A percentile compares a stretch with the other conserved stretches of the same genome.
These are phyloP conservation scores for Umbelopsis vinacea DNA, from an alignment of 192 early-diverging fungal species.

Conservation along the genomic window DNA sequence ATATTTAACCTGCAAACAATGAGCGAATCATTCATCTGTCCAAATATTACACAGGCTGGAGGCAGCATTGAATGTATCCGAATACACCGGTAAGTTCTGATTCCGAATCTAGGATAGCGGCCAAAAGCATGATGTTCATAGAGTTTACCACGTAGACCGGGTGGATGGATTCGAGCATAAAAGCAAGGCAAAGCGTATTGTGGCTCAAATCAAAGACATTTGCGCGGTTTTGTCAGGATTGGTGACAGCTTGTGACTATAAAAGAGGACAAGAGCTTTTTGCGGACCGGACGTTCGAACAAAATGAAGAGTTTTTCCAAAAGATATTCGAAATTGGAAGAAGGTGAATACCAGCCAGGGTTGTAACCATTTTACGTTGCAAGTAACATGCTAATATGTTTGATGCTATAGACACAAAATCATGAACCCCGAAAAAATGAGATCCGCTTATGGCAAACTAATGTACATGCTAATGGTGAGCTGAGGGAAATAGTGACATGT, in stretches of 20 bases:
- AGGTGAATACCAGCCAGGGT: conserved; percentile 33
- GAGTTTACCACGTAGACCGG: conserved; percentile 32
- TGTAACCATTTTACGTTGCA: not conserved
- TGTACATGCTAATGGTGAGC: conserved; percentile 82
- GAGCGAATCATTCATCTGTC: not conserved
- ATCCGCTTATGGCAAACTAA: conserved; percentile 92
- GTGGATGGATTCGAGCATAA: conserved; percentile 72
- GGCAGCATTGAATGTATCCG: conserved; percentile 88
- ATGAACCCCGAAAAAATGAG: conserved; percentile 98
- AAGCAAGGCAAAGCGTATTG: conserved; percentile 87
- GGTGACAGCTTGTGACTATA: conserved; percentile 82
- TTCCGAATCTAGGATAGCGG: not conserved
- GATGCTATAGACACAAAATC: conserved; percentile 68
- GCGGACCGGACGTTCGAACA: conserved; percentile 66
- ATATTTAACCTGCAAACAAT: not conserved
- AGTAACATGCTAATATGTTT: not conserved
- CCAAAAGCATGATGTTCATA: not conserved
- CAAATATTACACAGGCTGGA: conserved; percentile 64
- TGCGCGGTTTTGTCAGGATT: conserved; percentile 95
- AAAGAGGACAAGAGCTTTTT: conserved; percentile 80
- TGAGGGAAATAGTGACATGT: not conserved
- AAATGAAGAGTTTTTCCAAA: conserved; percentile 81
- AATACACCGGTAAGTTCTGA: conserved; percentile 49
- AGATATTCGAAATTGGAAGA: conserved; percentile 70
- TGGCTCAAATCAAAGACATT: conserved; percentile 94